Evolutionary conservation across 345 rosid genomes (phyloP).

Genomic region (Raphanus raphanistrum): DNA sequence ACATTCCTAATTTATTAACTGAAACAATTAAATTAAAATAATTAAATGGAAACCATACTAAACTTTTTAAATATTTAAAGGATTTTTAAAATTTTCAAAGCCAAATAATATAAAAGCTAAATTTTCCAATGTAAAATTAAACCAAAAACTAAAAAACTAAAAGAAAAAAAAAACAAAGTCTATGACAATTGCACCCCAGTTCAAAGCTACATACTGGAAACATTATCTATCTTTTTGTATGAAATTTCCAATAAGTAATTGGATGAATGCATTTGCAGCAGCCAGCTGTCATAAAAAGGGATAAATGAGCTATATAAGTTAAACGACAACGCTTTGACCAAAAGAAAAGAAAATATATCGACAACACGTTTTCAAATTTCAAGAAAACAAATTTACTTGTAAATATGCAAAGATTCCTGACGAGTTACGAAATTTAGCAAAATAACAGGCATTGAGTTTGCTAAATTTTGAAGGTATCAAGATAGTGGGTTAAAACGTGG

Average conservation of each 20-base stretch:
- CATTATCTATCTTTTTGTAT: not conserved
- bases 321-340: not conserved
- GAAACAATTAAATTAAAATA: too few species aligned
- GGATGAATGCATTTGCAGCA: not conserved
- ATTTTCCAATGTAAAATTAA: not conserved
- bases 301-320: not conserved
- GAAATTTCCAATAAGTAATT: not conserved
- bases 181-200: not conserved
- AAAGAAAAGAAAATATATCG: not conserved
- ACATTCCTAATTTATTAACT: too few species aligned
- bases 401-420: conserved; percentile 16
- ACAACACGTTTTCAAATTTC: not conserved
- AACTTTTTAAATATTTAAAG: too few species aligned
- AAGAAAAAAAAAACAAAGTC: too few species aligned
- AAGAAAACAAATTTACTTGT: not conserved
- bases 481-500: conserved; percentile 17
- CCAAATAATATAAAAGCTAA: not conserved
- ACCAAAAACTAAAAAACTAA: too few species aligned
- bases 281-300: too few species aligned
- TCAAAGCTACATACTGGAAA: not conserved
- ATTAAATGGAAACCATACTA: too few species aligned
- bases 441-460: conserved; percentile 13
- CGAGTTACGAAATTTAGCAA: conserved; percentile 8
- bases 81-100: too few species aligned
- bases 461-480: conserved; percentile 23